Base-by-base conservation (phyloP, 495 filamentous ascomycete species). In the Friedmanniomyces endolithicus region DNA sequence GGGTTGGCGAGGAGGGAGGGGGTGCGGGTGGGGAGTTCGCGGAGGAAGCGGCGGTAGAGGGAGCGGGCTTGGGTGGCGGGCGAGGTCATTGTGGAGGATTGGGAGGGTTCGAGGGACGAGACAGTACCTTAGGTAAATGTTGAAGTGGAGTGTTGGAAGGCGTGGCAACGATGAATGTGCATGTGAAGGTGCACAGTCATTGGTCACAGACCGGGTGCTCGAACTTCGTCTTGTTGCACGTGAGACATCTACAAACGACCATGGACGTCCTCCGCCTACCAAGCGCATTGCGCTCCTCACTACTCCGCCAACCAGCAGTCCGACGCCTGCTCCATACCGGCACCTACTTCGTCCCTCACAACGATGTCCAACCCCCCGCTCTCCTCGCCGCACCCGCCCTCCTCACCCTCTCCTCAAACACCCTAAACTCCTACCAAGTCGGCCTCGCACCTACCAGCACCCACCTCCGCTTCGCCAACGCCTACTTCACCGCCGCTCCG, bases 11-110 rank as follows among this genome's bases (percentile, higher is more conserved):
- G 70, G 2, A 60, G 57, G 46, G 63, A 48, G 40, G 51, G 58
- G 4, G 73, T 71, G 41, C 78, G 81, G 43, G 83, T 79, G 19
- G 92, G 90, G 27, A 96, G 82, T 72, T 96, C 90, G 69, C 89
- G 87, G 51, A 96, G 86, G 68, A 98, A 74, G 20, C 82, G 77
- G 63, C 92, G 86, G 75, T 98, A 98, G 65, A 94, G 75, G 43
- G 86, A 79, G 65, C 86, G 86, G 47, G 84, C 68, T 63, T 53
- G 55, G 27, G 48, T 17, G 25, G 46, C 35, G 11, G 37, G 52
- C 2, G 48, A 17, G 29, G 51, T 12, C 45, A 50, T 59, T 8
- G 55, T 52, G 33, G 44, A 23, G 6, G 43, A 9, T 41, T 6
- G 9, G 22, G 20, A 41, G 50, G 4, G 9, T 31, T 31, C 27